These are phyloP conservation scores for Staphylotrichum tortipilum DNA, from an alignment of 495 filamentous ascomycete species.

Conservation along the genomic window DNA sequence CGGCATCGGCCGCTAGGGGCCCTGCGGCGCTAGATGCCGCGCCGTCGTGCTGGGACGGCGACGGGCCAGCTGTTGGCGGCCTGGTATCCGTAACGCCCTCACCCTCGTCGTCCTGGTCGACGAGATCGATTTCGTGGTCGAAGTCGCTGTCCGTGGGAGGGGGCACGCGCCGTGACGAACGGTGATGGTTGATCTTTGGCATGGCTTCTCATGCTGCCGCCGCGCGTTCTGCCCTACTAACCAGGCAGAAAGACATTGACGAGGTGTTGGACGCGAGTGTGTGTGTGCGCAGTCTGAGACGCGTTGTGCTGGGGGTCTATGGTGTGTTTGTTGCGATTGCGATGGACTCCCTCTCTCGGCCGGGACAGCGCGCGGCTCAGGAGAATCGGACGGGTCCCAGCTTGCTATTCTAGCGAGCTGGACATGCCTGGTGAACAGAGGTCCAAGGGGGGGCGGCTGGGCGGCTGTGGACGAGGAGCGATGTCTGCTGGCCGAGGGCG, in stretches of 20 bases:
- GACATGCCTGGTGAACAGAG: too few relatives aligned
- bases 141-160: conserved; percentile 46
- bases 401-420: too few relatives aligned
- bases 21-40: background rate
- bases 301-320: too few relatives aligned
- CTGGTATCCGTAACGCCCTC: too few relatives aligned
- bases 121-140: conserved; percentile 53
- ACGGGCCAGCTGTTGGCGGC: background rate
- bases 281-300: background rate
- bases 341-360: too few relatives aligned
- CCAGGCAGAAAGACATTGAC: conserved; percentile 5
- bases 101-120: conserved; percentile 38
- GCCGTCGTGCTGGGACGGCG: conserved; percentile 3
- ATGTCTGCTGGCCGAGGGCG: too few relatives aligned
- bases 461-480: too few relatives aligned
- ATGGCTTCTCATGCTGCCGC: conserved; percentile 25
- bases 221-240: background rate
- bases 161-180: conserved; percentile 40
- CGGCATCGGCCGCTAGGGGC: background rate
- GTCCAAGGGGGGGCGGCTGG: too few relatives aligned
- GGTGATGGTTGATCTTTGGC: conserved; percentile 36
- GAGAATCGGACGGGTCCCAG: too few relatives aligned
- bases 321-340: too few relatives aligned
- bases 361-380: too few relatives aligned
- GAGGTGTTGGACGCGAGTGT: background rate